These are phyloP conservation scores for Nakazawaea anatomiae DNA, from an alignment of 805 yeast genomes.

Conservation along the genomic window DNA sequence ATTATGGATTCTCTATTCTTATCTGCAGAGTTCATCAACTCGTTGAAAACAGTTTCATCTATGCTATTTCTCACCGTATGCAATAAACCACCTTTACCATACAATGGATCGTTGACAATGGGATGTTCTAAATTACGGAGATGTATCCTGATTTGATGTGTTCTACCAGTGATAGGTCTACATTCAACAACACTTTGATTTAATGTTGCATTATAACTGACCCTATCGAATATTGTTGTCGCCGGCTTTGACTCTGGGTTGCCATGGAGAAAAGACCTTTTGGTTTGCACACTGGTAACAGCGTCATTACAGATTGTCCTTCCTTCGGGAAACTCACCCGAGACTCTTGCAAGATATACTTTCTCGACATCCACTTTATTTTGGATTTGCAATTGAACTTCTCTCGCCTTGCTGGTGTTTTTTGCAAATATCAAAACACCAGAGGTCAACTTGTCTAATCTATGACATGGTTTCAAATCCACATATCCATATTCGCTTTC, in stretches of 20 bases:
- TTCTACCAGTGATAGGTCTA: conserved; percentile 45
- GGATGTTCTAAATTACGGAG: conserved; percentile 38
- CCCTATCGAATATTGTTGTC: conserved; percentile 14
- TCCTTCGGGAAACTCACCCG: conserved; percentile 33
- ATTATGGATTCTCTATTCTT: conserved; percentile 15
- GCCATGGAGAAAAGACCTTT: conserved; percentile 20
- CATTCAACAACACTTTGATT: conserved; percentile 37
- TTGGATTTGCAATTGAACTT: conserved; percentile 28
- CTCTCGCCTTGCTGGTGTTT: conserved; percentile 25
- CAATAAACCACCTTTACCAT: conserved; percentile 10
- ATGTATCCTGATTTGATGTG: conserved; percentile 55
- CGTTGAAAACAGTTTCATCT: conserved; percentile 8
- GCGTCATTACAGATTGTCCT: conserved; percentile 31
- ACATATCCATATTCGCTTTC: conserved; percentile 22
- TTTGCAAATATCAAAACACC: conserved; percentile 43
- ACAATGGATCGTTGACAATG: conserved; percentile 29
- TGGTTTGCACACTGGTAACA: conserved; percentile 23
- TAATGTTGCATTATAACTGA: conserved; percentile 6
- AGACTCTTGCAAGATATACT: conserved; percentile 39
- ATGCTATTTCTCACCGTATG: not conserved
- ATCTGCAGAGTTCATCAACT: conserved; percentile 11
- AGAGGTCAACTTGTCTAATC: conserved; percentile 47
- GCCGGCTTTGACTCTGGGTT: conserved; percentile 12
- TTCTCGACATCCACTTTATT: conserved; percentile 24
- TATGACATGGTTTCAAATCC: conserved; percentile 30